These are phyloP conservation scores for Pyrenophora teres DNA, from an alignment of 2,329 filamentous ascomycete species.

Conservation along the genomic window DNA sequence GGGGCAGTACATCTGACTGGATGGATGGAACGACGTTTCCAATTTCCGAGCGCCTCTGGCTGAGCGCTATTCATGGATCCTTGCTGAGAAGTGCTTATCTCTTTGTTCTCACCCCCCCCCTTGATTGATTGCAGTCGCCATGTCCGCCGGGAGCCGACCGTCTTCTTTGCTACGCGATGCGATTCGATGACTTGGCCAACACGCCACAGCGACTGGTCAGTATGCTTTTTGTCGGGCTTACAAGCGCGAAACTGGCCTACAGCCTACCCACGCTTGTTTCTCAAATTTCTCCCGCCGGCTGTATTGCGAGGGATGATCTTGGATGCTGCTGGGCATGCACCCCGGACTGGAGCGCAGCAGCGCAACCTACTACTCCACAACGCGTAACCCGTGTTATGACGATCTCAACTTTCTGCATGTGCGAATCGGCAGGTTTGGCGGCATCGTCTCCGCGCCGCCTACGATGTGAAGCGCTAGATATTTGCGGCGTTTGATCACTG, in stretches of 20 bases:
- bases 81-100: conserved; percentile 20
- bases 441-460: conserved; percentile 8
- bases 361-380: conserved; percentile 20
- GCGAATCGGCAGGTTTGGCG: conserved; percentile 24
- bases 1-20: conserved; percentile 4
- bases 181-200: conserved; percentile 2
- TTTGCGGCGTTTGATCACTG: conserved; percentile 12
- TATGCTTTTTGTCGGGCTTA: conserved; percentile 2
- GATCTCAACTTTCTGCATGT: conserved; percentile 15
- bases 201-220: neutral
- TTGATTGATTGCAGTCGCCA: conserved; percentile 2
- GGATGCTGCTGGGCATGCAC: conserved; percentile 24
- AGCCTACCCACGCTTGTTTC: conserved; percentile 4
- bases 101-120: neutral
- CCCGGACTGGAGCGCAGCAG: conserved; percentile 30
- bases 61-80: conserved; percentile 5
- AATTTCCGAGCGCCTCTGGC: conserved; percentile 13
- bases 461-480: neutral
- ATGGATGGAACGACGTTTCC: conserved; percentile 1
- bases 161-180: conserved; percentile 2
- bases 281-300: conserved; percentile 5
- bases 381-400: conserved; percentile 23
- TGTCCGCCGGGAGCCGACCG: conserved; percentile 11
- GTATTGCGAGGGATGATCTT: conserved; percentile 8
- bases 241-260: conserved; percentile 6